Evolutionary conservation across 495 filamentous ascomycete genomes (phyloP), one percentile per base, ranked within the genome.

Genomic region (Podospora pseudocomata): DNA sequence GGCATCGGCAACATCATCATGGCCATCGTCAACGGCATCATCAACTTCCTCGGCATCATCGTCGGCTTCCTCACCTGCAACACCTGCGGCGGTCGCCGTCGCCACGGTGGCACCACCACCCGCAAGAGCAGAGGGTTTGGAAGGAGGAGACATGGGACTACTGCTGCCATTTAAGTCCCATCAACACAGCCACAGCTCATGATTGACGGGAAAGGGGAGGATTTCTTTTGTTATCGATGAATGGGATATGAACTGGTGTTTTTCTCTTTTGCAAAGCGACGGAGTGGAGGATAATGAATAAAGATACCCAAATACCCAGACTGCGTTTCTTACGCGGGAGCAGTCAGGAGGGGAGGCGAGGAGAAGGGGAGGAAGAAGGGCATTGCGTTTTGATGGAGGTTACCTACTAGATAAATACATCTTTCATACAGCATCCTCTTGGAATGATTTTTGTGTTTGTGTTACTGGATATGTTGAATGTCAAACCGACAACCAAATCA

Each of bases 21-120:
- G 78, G 94, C 87, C 75, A 86, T 96, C 74, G 74, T 93, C 73
- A 79, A 88, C 71, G 94, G 86, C 76, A 83, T 95, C 76, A 73
- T 93, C 72, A 77, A 86, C 68, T 81, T 97, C 80, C 85, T 96
- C 83, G 89, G 89, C 80, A 91, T 92, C 80, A 84, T 97, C 80
- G 90, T 97, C 82, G 87, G 86, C 68, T 97, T 89, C 83, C 79
- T 97, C 65, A 97, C 93, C 57, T 97, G 93, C 83, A 87, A 91
- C 61, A 75, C 72, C 67, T 81, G 79, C 70, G 77, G 80, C 54
- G 71, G 79, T 19, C 70, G 75, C 32, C 74, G 75, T 13, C 68
- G 63, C 49, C 68, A 72, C 55, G 57, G 70, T 63, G 55, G 28
- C 5, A 65, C 55, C 18, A 65, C 68, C 9, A 65, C 64, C 16